Percentiles rank a stretch among this genome's conserved stretches.
Conservation (phyloP, 805 yeast species). For the Wickerhamomyces sydowiorum region DNA sequence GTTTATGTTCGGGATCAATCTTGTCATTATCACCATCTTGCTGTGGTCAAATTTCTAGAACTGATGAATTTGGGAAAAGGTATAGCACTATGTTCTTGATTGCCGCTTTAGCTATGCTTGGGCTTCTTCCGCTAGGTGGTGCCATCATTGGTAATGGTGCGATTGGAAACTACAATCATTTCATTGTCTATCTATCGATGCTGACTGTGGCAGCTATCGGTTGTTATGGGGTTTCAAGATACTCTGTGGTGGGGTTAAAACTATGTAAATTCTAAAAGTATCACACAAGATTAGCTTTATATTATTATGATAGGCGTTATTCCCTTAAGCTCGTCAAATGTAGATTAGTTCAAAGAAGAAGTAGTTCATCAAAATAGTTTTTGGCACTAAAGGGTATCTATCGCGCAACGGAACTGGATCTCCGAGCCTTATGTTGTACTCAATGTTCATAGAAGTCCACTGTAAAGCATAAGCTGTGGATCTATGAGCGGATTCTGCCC, state of each 20-base stretch:
- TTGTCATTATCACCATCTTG: slow-evolving; percentile 51
- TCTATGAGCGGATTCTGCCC: no score
- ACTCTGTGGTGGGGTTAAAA: slow-evolving; percentile 34
- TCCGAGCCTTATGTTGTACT: no score
- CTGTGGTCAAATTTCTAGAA: slow-evolving; percentile 49
- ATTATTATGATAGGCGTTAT: no score
- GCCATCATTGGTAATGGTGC: slow-evolving; percentile 31
- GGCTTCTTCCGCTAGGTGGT: slow-evolving; percentile 42
- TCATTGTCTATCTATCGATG: slow-evolving; percentile 35
- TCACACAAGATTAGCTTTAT: no score
- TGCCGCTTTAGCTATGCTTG: slow-evolving; percentile 42
- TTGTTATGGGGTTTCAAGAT: slow-evolving; percentile 33
- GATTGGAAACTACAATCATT: slow-evolving; percentile 29
- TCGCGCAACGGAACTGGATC: no score
- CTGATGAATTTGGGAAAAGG: slow-evolving; percentile 44
- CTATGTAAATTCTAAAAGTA: slow-evolving; percentile 24
- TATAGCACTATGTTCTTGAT: slow-evolving; percentile 49
- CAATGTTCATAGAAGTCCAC: no score
- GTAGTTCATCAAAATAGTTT: no score
- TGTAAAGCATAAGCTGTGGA: no score
- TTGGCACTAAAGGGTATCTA: no score
- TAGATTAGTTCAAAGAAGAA: no score
- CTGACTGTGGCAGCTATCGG: slow-evolving; percentile 29
- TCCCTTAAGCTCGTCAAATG: no score
- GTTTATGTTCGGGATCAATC: slow-evolving; percentile 46